These are phyloP conservation scores for Acer campestre DNA, from an alignment of 345 rosid species.

Conservation along the genomic window DNA sequence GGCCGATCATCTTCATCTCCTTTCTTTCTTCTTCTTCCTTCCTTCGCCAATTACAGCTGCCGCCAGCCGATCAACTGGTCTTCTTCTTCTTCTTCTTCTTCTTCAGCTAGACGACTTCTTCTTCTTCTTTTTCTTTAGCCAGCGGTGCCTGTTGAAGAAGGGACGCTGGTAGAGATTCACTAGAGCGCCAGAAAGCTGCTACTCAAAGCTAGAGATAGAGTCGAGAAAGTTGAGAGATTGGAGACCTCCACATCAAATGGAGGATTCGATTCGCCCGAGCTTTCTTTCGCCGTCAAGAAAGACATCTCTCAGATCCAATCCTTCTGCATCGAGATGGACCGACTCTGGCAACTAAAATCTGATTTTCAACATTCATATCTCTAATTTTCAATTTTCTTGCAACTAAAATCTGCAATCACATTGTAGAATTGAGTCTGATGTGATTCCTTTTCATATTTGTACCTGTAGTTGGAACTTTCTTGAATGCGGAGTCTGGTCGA, in stretches of 20 bases:
- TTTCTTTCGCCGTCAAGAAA: constrained; percentile 63
- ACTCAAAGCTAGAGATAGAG: constrained; percentile 72
- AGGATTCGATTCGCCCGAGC: constrained; percentile 75
- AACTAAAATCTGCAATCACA: not conserved
- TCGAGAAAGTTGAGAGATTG: constrained; percentile 82
- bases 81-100: no score
- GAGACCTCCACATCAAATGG: constrained; percentile 57
- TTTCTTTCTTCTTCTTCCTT: no score
- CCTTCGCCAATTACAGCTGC: no score
- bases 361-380: no score
- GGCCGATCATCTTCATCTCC: no score
- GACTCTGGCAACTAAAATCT: no score
- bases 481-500: no score
- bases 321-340: constrained; percentile 78
- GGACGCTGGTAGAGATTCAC: constrained; percentile 69
- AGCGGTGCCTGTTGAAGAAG: constrained; percentile 44
- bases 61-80: no score
- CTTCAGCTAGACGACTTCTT: no score
- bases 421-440: not conserved
- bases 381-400: not conserved
- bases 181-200: constrained; percentile 61
- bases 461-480: no score
- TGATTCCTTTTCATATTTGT: no score
- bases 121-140: no score
- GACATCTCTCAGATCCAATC: constrained; percentile 77